A percentile compares a stretch with the other conserved stretches of the same genome.
These are phyloP conservation scores for Lachnellula subtilissima DNA, from an alignment of 2,329 filamentous ascomycete genomes.

Conservation along the genomic window DNA sequence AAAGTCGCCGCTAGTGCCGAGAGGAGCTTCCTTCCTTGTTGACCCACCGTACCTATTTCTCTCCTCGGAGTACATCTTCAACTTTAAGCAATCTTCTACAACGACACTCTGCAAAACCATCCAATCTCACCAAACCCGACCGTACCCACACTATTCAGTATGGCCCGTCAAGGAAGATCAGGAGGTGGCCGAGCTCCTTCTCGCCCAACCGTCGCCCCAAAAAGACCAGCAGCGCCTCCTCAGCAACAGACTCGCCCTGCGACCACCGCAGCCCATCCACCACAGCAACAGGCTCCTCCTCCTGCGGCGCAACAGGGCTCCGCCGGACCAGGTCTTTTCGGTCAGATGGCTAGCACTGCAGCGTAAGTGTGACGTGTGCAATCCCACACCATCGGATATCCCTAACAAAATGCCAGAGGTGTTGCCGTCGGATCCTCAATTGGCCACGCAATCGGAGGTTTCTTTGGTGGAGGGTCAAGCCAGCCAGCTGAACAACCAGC, in stretches of 20 bases:
- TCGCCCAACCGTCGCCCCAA: slow-evolving; percentile 60
- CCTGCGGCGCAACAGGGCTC: slow-evolving; percentile 36
- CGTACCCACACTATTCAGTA: slow-evolving; percentile 37
- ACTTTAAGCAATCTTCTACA: slow-evolving; percentile 2
- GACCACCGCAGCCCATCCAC: slow-evolving; percentile 54
- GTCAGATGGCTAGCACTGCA: slow-evolving; percentile 95
- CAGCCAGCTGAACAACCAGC: slow-evolving; percentile 47
- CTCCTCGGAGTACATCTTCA: neutral
- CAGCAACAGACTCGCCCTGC: slow-evolving; percentile 65
- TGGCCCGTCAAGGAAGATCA: slow-evolving; percentile 75
- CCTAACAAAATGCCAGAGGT: slow-evolving; percentile 57
- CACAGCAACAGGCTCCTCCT: slow-evolving; percentile 46
- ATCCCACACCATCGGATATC: slow-evolving; percentile 1
- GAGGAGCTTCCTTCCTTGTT: slow-evolving; percentile 2
- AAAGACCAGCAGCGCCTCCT: slow-evolving; percentile 46
- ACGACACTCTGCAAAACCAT: neutral
- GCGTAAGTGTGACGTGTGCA: slow-evolving; percentile 71
- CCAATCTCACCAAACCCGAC: neutral
- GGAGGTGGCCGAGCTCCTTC: slow-evolving; percentile 54
- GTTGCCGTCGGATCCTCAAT: slow-evolving; percentile 94
- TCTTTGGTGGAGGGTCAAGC: slow-evolving; percentile 73
- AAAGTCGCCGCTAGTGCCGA: slow-evolving; percentile 8
- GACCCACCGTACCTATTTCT: neutral
- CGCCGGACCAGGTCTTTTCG: slow-evolving; percentile 79
- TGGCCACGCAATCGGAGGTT: slow-evolving; percentile 86